Evolutionary conservation across 805 yeast species (phyloP), one percentile per base, ranked within the genome.

Genomic region (Sungouiella thailandica): DNA sequence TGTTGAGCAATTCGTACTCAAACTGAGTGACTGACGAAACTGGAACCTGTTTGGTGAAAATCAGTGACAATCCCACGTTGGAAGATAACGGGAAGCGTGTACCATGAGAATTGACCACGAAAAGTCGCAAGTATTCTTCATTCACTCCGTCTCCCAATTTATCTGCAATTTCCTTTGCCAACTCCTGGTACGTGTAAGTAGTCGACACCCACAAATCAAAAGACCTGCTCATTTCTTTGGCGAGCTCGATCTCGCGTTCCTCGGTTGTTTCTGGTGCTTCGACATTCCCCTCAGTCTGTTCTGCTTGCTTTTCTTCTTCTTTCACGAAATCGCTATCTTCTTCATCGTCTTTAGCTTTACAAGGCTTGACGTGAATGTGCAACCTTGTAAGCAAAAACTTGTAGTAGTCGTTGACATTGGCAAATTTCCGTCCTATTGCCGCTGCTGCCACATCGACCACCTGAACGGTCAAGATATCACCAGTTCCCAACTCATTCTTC

Each of bases 1-100:
- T 78, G 29, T 78, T 83, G 49, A 93, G 68, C 1, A 82, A 59
- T 50, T 90, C 96, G 53, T 83, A 90, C 44, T 80, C 80, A 37
- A 90, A 72, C 14, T 52, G 49, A 11, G 60, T 56, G 4, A 62
- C 53, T 27, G 68, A 71, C 6, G 72, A 62, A 15, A 68, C 70
- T 2, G 76, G 65, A 24, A 67, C 65, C 17, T 55, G 52, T 43
- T 62, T 65, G 5, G 65, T 61, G 43, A 74, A 63, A 7, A 65
- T 41, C 50, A 64, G 65, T 36, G 70, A 53, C 46, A 71, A 50
- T 34, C 56, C 49, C 41, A 56, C 48, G 7, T 49, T 38, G 6
- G 65, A 54, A 31, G 58, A 55, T 35, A 67, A 50, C 1, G 83
- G 78, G 37, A 70, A 62, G 39, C 74, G 66, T 11, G 76, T 76